phyloP scores from a whole-genome alignment of 306 rosid genomes.

The Cicer bijugum region DNA sequence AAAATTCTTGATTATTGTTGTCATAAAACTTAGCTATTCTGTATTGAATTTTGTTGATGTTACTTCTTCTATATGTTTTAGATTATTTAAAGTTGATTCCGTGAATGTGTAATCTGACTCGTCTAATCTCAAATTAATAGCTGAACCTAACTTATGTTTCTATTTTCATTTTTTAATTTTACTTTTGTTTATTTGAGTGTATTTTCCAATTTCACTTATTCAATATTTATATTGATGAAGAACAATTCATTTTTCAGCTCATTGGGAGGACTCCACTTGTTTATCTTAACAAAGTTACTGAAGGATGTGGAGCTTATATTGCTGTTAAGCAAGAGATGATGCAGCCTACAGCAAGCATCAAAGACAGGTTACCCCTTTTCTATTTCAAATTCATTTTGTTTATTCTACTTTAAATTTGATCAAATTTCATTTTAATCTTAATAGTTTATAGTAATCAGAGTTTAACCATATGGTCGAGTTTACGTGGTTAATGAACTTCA shows the following conservation, averaged over 20 bases:
- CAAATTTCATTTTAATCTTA: background rate
- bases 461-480: too few species aligned
- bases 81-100: too few species aligned
- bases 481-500: too few species aligned
- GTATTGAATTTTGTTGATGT: slow-evolving; percentile 2
- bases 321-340: slow-evolving; percentile 99
- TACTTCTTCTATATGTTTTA: background rate
- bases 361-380: slow-evolving; percentile 71
- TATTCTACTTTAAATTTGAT: slow-evolving; percentile 11
- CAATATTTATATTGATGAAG: slow-evolving; percentile 2
- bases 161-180: background rate
- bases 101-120: too few species aligned
- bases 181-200: slow-evolving; percentile 24
- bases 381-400: background rate
- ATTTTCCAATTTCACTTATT: background rate
- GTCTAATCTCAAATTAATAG: too few species aligned
- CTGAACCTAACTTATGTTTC: background rate
- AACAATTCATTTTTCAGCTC: slow-evolving; percentile 58
- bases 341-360: slow-evolving; percentile 95
- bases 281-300: slow-evolving; percentile 89
- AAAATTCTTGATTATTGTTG: background rate
- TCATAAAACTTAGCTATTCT: background rate
- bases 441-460: background rate
- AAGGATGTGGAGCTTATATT: slow-evolving; percentile 92
- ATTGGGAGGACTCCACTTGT: slow-evolving; percentile 91